A percentile compares a stretch with the other conserved stretches of the same genome.
These are phyloP conservation scores for Penicillium odoratum DNA, from an alignment of 495 filamentous ascomycete genomes.

Conservation along the genomic window DNA sequence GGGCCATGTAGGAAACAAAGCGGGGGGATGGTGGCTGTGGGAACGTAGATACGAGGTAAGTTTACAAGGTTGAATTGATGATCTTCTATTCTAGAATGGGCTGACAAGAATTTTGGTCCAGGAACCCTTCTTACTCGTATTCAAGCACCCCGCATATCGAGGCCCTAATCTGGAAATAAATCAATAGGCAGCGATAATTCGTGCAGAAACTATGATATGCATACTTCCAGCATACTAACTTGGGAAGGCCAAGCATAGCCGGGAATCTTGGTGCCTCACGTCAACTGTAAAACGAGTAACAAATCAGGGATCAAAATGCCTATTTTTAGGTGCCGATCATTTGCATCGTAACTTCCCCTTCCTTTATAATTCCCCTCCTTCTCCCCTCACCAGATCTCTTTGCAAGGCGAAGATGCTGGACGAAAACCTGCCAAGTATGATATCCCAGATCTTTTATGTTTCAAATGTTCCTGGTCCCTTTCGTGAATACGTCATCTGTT, in stretches of 20 bases:
- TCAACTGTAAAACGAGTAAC: background rate
- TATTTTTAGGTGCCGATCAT: constrained; percentile 19
- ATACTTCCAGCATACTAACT: background rate
- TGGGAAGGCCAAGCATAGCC: background rate
- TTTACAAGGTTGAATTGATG: constrained; percentile 17
- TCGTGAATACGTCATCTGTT: constrained; percentile 29
- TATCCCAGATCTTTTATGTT: background rate
- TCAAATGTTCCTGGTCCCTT: background rate
- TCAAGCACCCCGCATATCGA: background rate
- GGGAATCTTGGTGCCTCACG: constrained; percentile 15
- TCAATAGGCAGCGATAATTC: background rate
- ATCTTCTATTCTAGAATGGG: background rate
- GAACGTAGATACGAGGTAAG: background rate
- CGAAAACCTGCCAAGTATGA: constrained; percentile 85
- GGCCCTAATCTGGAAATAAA: too few relatives aligned
- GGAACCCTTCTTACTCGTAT: background rate
- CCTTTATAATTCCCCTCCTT: constrained; percentile 3
- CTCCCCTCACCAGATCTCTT: background rate
- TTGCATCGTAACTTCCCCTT: constrained; percentile 1
- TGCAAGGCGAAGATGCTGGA: constrained; percentile 69
- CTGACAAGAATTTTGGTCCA: background rate
- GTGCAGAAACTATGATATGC: background rate
- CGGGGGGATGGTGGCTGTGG: constrained; percentile 16
- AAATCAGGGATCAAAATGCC: background rate
- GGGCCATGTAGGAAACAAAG: background rate